Evolutionary conservation across 257 asterid genomes (phyloP).

Genomic region (Primulina huaijiensis): DNA sequence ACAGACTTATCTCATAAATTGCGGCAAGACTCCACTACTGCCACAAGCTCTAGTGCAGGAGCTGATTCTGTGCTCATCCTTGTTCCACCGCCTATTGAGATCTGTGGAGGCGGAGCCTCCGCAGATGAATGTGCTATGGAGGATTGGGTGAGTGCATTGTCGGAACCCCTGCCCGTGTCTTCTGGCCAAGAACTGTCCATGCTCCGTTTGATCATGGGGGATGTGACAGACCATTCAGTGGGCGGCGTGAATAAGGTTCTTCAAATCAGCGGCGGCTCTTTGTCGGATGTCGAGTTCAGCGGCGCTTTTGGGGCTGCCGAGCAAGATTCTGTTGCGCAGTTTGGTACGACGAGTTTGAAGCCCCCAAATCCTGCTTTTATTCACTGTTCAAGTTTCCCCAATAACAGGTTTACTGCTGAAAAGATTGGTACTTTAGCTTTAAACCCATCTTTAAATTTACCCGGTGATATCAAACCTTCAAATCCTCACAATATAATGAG

Average conservation of each 20-base stretch:
- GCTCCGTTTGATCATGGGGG: slow-evolving; percentile 86
- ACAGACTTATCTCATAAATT: slow-evolving; percentile 62
- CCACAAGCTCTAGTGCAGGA: neutral
- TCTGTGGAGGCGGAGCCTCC: slow-evolving; percentile 28
- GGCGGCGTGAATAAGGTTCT: slow-evolving; percentile 49
- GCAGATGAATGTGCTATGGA: slow-evolving; percentile 62
- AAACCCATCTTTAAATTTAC: slow-evolving; percentile 31
- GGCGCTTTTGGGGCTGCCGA: slow-evolving; percentile 58
- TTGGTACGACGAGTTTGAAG: slow-evolving; percentile 37
- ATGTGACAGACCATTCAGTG: slow-evolving; percentile 81
- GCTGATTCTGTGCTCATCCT: too few species aligned
- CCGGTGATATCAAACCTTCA: slow-evolving; percentile 10
- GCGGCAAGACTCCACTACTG: slow-evolving; percentile 41
- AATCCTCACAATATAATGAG: slow-evolving; percentile 31
- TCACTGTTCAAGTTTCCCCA: slow-evolving; percentile 33
- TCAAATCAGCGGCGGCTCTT: slow-evolving; percentile 45
- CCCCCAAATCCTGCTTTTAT: slow-evolving; percentile 19
- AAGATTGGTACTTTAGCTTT: slow-evolving; percentile 34
- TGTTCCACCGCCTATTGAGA: too few species aligned
- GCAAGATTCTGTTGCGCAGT: slow-evolving; percentile 51
- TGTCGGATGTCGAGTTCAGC: slow-evolving; percentile 51
- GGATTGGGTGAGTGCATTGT: slow-evolving; percentile 84
- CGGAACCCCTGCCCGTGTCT: slow-evolving; percentile 64
- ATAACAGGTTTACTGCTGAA: slow-evolving; percentile 35
- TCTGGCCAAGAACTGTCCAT: slow-evolving; percentile 75